Conservation (phyloP, 495 filamentous ascomycete species). For the Aspergillus coremiiformis region DNA sequence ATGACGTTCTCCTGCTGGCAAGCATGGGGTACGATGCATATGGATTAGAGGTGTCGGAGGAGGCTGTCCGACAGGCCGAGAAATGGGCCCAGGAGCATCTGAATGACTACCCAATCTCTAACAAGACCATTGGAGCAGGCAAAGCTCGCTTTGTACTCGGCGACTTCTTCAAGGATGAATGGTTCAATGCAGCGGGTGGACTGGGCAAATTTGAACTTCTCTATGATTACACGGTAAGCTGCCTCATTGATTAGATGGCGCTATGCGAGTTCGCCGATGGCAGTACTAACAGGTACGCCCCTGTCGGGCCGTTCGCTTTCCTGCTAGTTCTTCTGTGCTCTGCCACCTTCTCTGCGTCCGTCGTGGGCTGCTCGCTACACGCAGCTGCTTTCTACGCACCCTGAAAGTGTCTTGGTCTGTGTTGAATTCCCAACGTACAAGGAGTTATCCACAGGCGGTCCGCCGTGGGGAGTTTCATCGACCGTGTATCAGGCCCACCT, state of each 20-base stretch:
- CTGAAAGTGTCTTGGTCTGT: constrained; percentile 52
- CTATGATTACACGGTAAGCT: constrained; percentile 65
- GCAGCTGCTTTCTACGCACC: constrained; percentile 43
- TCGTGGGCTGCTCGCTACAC: constrained; percentile 52
- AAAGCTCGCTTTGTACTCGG: constrained; percentile 46
- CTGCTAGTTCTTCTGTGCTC: constrained; percentile 65
- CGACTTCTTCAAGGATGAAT: constrained; percentile 59
- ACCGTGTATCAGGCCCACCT: constrained; percentile 21
- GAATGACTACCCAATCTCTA: constrained; percentile 30
- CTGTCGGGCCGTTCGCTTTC: too few relatives aligned
- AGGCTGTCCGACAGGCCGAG: constrained; percentile 41
- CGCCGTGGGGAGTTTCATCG: constrained; percentile 19
- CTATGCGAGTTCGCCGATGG: too few relatives aligned
- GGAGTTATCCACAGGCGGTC: neutral
- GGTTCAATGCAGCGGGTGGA: constrained; percentile 32
- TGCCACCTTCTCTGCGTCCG: constrained; percentile 49
- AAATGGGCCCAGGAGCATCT: constrained; percentile 25
- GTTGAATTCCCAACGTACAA: constrained; percentile 22
- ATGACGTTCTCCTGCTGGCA: constrained; percentile 56
- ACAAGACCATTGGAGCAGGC: constrained; percentile 37
- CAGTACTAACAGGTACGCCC: neutral
- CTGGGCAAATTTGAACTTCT: constrained; percentile 52
- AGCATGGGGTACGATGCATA: constrained; percentile 55
- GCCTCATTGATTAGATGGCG: neutral
- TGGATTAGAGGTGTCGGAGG: constrained; percentile 53